phyloP scores from a whole-genome alignment of 768 basidiomycete genomes.

The Lepiota venenata region DNA sequence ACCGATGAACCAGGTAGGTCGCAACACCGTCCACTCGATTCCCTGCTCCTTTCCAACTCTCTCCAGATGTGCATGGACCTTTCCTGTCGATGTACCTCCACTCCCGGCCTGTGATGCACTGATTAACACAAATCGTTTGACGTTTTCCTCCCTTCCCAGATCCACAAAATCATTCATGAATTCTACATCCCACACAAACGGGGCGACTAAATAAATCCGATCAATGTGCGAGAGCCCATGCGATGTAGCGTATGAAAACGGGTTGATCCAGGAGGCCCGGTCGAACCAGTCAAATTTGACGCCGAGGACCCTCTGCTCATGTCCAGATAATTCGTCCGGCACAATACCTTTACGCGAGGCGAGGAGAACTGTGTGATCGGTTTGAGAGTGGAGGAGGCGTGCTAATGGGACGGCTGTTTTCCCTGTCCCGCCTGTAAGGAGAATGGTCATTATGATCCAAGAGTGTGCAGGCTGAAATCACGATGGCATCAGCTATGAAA shows the following conservation, averaged over 20 bases:
- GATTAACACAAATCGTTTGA: no score
- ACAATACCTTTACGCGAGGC: conserved; percentile 24
- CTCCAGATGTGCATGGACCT: conserved; percentile 32
- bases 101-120: conserved; percentile 16
- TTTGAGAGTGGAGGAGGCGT: conserved; percentile 18
- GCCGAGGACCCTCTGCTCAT: conserved; percentile 15
- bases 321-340: no score
- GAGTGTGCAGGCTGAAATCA: no score
- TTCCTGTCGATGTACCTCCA: conserved; percentile 17
- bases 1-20: conserved; percentile 39
- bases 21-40: conserved; percentile 29
- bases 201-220: conserved; percentile 20
- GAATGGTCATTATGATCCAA: conserved; percentile 25
- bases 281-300: conserved; percentile 36
- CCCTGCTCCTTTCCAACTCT: conserved; percentile 22
- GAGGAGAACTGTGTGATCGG: conserved; percentile 24
- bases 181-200: conserved; percentile 4
- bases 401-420: conserved; percentile 17
- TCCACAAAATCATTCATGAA: background rate
- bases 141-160: no score
- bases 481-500: no score
- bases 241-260: conserved; percentile 1
- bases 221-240: conserved; percentile 11
- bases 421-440: conserved; percentile 23
- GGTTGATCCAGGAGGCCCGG: conserved; percentile 15